Evolutionary conservation across 371 early-diverging fungal species (phyloP), one percentile per base, ranked within the genome.

Genomic region (Actinomortierella ambigua): DNA sequence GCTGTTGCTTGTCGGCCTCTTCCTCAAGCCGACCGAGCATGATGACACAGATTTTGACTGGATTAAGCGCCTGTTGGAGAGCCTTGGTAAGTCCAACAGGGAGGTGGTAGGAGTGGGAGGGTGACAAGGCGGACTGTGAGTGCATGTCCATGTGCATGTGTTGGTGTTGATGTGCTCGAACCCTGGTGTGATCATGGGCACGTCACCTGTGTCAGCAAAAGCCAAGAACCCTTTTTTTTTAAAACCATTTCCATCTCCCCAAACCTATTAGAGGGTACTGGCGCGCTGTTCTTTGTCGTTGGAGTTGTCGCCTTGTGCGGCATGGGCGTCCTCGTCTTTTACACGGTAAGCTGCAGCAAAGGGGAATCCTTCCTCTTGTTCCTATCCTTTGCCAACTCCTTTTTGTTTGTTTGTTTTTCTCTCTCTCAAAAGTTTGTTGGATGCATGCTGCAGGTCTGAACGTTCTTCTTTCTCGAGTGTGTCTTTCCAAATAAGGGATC

Each of bases 271-370:
- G 75, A 61, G 26, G 75, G 68, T 43, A 52, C 67, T 17, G 73
- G 68, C 17, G 75, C 75, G 1, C 23, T 75, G 15, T 61, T 64
- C 17, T 75, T 75, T 61, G 64, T 75, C 8, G 61, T 61, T 0
- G 75, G 75, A 3, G 75, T 75, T 4, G 15, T 75, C 23, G 48
- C 64, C 17, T 51, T 75, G 13, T 18, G 60, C 2, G 75, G 75
- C 41, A 75, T 75, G 75, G 57, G 55, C 17, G 58, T 75, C 29
- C 61, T 75, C n/a, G 65, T 75, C 24, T 75, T 63, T 43, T 67
- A 68, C 50, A 61, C 68, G 28, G 75, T 73, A 63, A 39, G 73
- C 48, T 34, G 11, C n/a, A n/a, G n/a, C n/a, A n/a, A n/a, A n/a
- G n/a, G n/a, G n/a, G n/a, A n/a, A n/a, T n/a, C n/a, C n/a, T n/a